Evolutionary conservation across 2,329 filamentous ascomycete genomes (phyloP), one percentile per base, ranked within the genome.

Genomic region (Claviceps pusilla): DNA sequence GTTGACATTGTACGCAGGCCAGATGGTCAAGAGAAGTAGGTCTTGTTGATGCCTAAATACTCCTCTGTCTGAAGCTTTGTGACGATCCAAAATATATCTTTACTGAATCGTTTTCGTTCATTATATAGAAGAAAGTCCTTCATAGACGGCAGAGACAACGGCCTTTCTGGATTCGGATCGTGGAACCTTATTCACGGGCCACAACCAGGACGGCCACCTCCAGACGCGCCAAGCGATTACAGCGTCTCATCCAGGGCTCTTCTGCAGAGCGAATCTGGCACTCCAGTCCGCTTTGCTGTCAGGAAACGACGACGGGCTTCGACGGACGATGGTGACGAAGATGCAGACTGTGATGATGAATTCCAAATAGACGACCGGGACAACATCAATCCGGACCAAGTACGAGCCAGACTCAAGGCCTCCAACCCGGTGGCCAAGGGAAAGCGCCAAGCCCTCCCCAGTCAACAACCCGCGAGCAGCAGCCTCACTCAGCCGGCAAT

Each of bases 281-380:
- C 14, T 12, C 14, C 45, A 4, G 4, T 6, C 16, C 24, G 1
- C 16, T 19, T 33, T 3, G 31, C n/a, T 24, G 33, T 1, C 35
- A 52, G 48, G 35, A 48, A 45, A 48, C 19, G 45, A 41, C 33
- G 19, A 48, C 45, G 24, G 3, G 16, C 2, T 10, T 14, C 33
- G n/a, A 16, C n/a, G 3, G 51, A 47, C 46, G 50, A 41, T 31
- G 10, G 12, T 5, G 41, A 48, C 51, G 35, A 52, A 19, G 45
- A 56, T 2, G 62, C 43, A 7, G 63, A 66, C 0, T 59, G 60
- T 3, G 62, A 61, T 7, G 60, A 62, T 39, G 11, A 31, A 1
- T 69, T 68, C 54, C 60, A 69, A 51, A 62, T 58, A 4, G 65
- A 68, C 41, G 54, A 49, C 14, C 63, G 67, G n/a, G 33, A 28